Percentiles rank a stretch among this genome's conserved stretches.
Conservation (phyloP, 2,329 filamentous ascomycete species). For the Berkeleyomyces basicola region DNA sequence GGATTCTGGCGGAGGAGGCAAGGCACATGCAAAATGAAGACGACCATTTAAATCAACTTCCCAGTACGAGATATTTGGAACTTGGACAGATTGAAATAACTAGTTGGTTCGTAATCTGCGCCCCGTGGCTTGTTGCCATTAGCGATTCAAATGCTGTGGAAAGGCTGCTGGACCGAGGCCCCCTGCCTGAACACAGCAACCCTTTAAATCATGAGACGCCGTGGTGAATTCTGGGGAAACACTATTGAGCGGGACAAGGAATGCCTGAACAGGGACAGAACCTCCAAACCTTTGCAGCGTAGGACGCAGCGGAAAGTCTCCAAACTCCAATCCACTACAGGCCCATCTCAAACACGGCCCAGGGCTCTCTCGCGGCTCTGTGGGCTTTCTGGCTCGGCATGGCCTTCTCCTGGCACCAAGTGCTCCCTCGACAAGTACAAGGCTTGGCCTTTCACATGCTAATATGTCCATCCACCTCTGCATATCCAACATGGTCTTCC, state of each 20-base stretch:
- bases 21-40: not conserved
- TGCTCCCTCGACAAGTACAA: not conserved
- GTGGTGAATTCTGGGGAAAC: not conserved
- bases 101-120: no score
- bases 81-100: no score
- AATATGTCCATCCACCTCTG: not conserved
- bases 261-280: not conserved
- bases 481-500: not conserved
- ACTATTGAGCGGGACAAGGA: not conserved
- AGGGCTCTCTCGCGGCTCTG: not conserved
- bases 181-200: not conserved
- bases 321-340: not conserved
- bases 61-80: no score
- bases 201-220: no score
- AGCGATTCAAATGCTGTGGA: no score
- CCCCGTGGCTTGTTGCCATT: no score
- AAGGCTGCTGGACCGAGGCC: not conserved
- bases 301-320: not conserved
- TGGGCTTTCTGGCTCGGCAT: not conserved
- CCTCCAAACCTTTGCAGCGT: not conserved
- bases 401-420: not conserved
- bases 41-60: no score
- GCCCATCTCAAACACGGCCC: not conserved
- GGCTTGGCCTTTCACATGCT: conserved; percentile 1
- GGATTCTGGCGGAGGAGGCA: not conserved